Base-by-base conservation (phyloP, 2,329 filamentous ascomycete genomes). In the Pestalotiopsis sp. region DNA sequence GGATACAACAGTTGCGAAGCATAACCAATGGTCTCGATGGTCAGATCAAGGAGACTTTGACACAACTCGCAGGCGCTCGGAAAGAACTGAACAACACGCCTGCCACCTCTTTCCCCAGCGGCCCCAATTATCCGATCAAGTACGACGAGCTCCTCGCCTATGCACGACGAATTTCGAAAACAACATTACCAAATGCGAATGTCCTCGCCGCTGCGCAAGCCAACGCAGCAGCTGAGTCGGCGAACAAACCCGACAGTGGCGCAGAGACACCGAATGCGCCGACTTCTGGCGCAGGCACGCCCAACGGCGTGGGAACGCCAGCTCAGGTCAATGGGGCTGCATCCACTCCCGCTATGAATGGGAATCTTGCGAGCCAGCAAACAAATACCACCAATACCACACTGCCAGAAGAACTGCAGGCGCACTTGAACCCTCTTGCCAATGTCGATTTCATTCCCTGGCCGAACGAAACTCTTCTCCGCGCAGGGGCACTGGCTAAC, bases 141-240 rank as follows among this genome's bases (percentile, higher is more conserved):
- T 93, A 94, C 76, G 86, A 90, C 59, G 91, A 95, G 73, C 88
- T 97, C 0, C 89, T 97, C 25, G 86, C 85, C 70, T 96, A 93
- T 77, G 93, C 93, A 25, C 91, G 91, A 58, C 90, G 91, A 72
- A 96, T 97, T 76, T 92, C 91, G 78, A 92, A 91, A 77, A 94
- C 91, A 72, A 95, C 93, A 0, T 86, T 94, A 13, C 93, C 93
- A 0, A 91, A 91, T 0, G 88, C 88, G 0, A 82, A 82, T 61
- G 82, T 83, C 63, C 79, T 83, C 13, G 84, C 85, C 71, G 68
- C 23, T 74, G 78, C 23, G 69, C 78, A 75, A 78, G 58, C 69
- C 36, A 68, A 74, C 52, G 72, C 76, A 67, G 72, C 76, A 67
- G 80, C 76, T 70, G 81, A 75, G 49, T 78, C 72, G 11, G 80